Base-by-base conservation (phyloP, 257 asterid species). In the Ligustrum vulgare region DNA sequence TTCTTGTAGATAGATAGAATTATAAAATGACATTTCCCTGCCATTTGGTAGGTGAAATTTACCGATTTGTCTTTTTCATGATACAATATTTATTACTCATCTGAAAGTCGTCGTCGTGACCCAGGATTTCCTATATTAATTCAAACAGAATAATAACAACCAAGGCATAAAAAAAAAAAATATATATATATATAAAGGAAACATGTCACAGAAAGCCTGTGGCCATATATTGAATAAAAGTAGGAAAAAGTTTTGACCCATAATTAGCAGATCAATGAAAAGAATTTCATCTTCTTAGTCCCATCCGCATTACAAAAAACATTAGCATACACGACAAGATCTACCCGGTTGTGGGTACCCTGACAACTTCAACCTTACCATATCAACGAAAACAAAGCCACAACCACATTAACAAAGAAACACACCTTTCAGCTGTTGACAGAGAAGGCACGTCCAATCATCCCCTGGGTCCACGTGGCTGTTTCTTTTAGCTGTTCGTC, bases 391-490 rank as follows among this genome's bases (percentile, higher is more conserved):
- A 39, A 71, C 34, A 0, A 11, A 28, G 34, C 37, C 18, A 68
- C 39, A 67, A 33, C 72, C 33, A 66, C 18, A 43, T 73, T 23
- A 33, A 64, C 23, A 71, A 71, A 32, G 72, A 74, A 68, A 75
- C 37, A 79, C 60, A 75, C 66, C 12, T 78, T 54, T 89, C 82
- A 89, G 72, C 88, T 84, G 25, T 81, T 41, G 64, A 80, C 86
- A 71, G 91, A 87, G 75, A 86, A 93, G 63, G 87, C 90, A 0
- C 90, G 97, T 31, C 88, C 91, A 63, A 93, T 89, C 94, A 90
- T 89, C 80, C 93, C 97, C 78, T 90, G 96, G 34, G 97, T 79
- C 98, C 98, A 93, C 5, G 80, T 77, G 66, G 98, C 98, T 25
- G 94, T 90, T 82, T 90, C 93, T 72, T 90, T 91, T 63, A 93